Conservation (phyloP, 2,329 filamentous ascomycete species). For the Ophiostoma himal-ulmi region DNA sequence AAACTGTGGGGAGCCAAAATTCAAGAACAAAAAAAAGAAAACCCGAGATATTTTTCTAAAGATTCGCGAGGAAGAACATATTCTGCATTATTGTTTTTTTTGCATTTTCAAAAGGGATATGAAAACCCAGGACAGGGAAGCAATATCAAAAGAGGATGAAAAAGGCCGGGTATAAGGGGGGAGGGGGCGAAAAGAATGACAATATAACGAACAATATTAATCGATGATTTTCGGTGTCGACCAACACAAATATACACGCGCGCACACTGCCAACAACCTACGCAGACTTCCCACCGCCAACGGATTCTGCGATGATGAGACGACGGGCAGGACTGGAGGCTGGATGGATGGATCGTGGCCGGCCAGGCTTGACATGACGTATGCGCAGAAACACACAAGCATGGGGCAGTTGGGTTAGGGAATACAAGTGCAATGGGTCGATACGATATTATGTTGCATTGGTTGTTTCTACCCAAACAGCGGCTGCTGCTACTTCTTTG, state of each 20-base stretch:
- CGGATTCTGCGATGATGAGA: not conserved
- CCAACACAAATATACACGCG: slow-evolving; percentile 7
- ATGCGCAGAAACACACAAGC: not conserved
- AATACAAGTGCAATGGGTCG: not conserved
- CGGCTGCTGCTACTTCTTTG: not conserved
- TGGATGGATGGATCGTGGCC: not conserved
- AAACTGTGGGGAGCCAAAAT: slow-evolving; percentile 10
- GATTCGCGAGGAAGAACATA: slow-evolving; percentile 11
- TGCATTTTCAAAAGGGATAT: slow-evolving; percentile 16
- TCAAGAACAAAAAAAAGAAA: slow-evolving; percentile 13
- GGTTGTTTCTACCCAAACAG: not conserved
- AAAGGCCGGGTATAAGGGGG: not conserved
- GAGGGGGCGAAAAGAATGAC: slow-evolving; percentile 9
- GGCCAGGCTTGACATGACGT: not conserved
- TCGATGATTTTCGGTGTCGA: slow-evolving; percentile 17
- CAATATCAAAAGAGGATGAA: not conserved
- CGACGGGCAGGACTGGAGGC: not conserved
- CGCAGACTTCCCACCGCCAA: not conserved
- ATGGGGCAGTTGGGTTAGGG: not conserved
- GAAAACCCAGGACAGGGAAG: not conserved
- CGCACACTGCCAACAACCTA: not conserved
- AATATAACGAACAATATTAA: slow-evolving; percentile 17
- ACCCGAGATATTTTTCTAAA: not conserved
- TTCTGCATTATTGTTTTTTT: slow-evolving; percentile 11
- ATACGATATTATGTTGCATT: not conserved